Base-by-base conservation (phyloP, 108 stramenopile species). In the Nannochloropsis oceanica region DNA sequence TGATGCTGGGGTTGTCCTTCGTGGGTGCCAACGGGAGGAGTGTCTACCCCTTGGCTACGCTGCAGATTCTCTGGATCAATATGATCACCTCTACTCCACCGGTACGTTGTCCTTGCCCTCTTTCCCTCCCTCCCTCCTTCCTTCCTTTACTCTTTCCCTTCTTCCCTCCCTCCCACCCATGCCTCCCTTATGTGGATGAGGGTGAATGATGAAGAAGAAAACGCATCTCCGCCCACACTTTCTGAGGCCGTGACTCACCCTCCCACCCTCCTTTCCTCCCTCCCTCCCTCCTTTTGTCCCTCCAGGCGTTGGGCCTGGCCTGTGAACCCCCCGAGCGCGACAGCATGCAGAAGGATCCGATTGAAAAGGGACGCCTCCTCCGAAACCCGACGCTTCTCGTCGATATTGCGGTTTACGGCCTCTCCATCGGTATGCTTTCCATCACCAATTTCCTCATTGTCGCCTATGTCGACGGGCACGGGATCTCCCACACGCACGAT, bases 51-150 rank as follows among this genome's bases (percentile, higher is more conserved):
- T 11, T 84, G 43, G 22, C 83, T 5, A 44, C 83, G 50, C 44
- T 84, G 44, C 83, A 84, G 24, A 84, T 84, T 43, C 24, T 84
- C 2, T 84, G 83, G 83, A 44, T 84, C 25, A 84, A 84, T 14
- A 84, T 84, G 83, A 13, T 84, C 12, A 84, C 83, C 8, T 84
- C 83, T 43, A 84, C 44, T 9, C 43, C 83, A 26, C 44, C 59
- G 5, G 59, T 73, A 9, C 59, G n/a, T n/a, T n/a, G n/a, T n/a
- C 59, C 59, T n/a, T 73, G 0, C n/a, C 2, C 59, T 73, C 2
- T 10, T 8, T 73, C 2, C 59, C n/a, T 3, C 59, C 59, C 8
- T 22, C 59, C 7, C 59, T 73, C 59, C 9, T n/a, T 50, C 46
- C 46, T 18, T 50, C 46, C 46, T n/a, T n/a, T n/a, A n/a, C 46